Evolutionary conservation across 108 stramenopile species (phyloP).

Genomic region (Mediolabrus comicus): DNA sequence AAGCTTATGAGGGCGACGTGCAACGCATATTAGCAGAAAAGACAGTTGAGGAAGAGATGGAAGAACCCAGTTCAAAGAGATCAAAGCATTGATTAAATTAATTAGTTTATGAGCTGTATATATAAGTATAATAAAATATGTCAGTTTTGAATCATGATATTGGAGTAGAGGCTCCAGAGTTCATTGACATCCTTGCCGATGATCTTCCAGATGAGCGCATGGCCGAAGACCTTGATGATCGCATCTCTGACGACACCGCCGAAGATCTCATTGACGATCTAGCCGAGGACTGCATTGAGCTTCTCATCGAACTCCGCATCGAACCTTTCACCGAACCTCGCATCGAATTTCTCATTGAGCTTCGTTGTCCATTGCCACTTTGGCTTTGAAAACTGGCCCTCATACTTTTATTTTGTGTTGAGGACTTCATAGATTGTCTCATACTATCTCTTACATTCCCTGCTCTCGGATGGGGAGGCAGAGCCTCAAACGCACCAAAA

Average conservation of each 20-base stretch:
- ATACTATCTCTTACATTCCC: neutral
- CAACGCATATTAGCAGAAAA: slow-evolving; percentile 76
- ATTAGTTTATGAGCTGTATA: neutral
- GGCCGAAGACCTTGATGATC: no score
- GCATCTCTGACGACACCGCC: neutral
- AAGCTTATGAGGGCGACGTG: slow-evolving; percentile 56
- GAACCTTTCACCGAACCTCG: neutral
- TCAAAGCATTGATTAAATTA: neutral
- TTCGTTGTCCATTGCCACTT: neutral
- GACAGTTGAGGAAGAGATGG: slow-evolving; percentile 82
- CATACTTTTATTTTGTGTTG: neutral
- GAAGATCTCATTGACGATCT: neutral
- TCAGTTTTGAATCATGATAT: neutral
- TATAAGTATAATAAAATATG: neutral
- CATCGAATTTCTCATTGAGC: neutral
- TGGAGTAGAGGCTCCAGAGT: neutral
- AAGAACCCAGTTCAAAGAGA: slow-evolving; percentile 27
- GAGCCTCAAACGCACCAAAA: neutral
- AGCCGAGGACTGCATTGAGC: neutral
- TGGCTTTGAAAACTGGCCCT: neutral
- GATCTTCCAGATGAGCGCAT: neutral
- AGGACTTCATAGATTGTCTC: neutral
- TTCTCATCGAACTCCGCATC: neutral
- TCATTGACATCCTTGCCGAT: neutral
- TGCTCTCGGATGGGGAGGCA: neutral